Percentiles rank a stretch among this genome's conserved stretches.
Conservation (phyloP, 495 filamentous ascomycete species). For the Penicillium dipodomyicola region DNA sequence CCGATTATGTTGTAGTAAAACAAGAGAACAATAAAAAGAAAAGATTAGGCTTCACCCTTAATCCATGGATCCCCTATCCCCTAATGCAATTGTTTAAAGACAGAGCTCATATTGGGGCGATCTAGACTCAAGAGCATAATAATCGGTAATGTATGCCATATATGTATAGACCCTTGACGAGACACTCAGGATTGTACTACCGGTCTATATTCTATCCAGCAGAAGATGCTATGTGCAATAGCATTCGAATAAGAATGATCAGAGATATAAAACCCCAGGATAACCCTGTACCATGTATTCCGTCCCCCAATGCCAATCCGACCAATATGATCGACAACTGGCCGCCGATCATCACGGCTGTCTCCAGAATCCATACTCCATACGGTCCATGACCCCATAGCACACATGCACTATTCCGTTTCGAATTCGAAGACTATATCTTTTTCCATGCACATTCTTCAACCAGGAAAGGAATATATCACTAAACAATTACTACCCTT, state of each 20-base stretch:
- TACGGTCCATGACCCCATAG: background rate
- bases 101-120: background rate
- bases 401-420: background rate
- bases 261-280: background rate
- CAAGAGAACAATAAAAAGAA: background rate
- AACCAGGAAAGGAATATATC: background rate
- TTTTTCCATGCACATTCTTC: background rate
- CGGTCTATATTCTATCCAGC: background rate
- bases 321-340: conserved; percentile 12
- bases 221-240: background rate
- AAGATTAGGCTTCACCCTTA: background rate
- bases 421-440: background rate
- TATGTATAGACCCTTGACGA: background rate
- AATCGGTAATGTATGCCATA: background rate
- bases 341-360: conserved; percentile 9
- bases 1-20: background rate
- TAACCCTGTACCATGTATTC: background rate
- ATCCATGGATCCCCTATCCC: too few relatives aligned
- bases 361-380: conserved; percentile 2
- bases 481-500: background rate
- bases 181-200: background rate
- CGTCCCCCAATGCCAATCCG: background rate
- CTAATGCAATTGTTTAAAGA: background rate
- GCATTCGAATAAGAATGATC: too few relatives aligned
- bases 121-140: too few relatives aligned